Evolutionary conservation across 2,329 filamentous ascomycete species (phyloP).

Genomic region (Fusarium sp.): DNA sequence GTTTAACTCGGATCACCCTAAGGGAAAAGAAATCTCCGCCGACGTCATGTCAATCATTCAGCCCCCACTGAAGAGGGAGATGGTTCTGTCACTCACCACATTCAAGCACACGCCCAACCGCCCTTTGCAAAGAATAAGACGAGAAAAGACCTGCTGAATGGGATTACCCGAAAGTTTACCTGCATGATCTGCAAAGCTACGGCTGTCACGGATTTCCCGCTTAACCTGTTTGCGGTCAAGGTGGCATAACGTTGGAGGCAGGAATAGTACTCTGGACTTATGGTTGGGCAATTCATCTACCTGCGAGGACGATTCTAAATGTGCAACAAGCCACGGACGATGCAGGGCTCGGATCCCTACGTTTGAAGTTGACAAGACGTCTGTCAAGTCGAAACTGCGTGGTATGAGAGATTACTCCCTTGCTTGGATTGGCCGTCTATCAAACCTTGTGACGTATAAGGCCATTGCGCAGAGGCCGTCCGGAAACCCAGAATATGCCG

Average conservation of each 20-base stretch:
- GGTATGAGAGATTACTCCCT: constrained; percentile 25
- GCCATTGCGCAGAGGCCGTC: constrained; percentile 11
- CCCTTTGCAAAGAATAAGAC: background rate
- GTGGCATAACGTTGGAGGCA: constrained; percentile 27
- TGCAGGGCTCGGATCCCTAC: constrained; percentile 11
- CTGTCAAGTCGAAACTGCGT: constrained; percentile 2
- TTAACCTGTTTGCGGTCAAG: constrained; percentile 26
- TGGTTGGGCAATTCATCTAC: constrained; percentile 31
- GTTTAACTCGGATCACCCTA: background rate
- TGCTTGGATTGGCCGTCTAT: constrained; percentile 25
- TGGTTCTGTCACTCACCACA: constrained; percentile 1
- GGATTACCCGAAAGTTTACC: background rate
- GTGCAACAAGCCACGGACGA: constrained; percentile 12
- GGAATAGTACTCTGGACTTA: constrained; percentile 20
- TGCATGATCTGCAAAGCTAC: constrained; percentile 28
- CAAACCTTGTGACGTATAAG: constrained; percentile 36
- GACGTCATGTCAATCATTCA: constrained; percentile 32
- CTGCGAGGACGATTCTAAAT: constrained; percentile 4
- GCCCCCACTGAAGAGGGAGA: constrained; percentile 3
- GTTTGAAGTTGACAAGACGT: background rate
- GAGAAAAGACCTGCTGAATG: background rate
- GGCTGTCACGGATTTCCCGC: constrained; percentile 28
- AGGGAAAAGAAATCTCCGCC: constrained; percentile 21
- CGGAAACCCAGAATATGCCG: constrained; percentile 33
- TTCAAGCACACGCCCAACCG: background rate